These are phyloP conservation scores for sorghum (Sorghum bicolor) DNA, from an alignment of 176 grass and related monocot genomes.

Conservation along the genomic window DNA sequence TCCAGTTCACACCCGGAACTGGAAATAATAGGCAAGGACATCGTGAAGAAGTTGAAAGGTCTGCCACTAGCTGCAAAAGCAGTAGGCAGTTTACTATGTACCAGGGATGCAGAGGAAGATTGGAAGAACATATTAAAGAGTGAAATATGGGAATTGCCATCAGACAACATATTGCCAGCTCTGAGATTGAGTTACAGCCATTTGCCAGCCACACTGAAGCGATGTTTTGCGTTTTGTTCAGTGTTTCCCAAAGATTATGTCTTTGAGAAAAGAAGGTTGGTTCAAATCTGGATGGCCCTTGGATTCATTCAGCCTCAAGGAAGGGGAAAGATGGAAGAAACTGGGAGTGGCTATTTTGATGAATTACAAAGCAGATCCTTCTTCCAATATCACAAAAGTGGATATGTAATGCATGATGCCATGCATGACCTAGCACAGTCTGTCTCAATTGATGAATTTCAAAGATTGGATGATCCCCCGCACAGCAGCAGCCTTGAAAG, in stretches of 20 bases:
- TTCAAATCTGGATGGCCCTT: conserved; percentile 78
- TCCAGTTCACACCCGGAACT: conserved; percentile 43
- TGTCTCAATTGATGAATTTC: conserved; percentile 56
- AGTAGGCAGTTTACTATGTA: conserved; percentile 66
- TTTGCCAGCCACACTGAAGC: conserved; percentile 60
- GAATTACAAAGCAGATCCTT: conserved; percentile 75
- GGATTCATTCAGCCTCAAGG: conserved; percentile 52
- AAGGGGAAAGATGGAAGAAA: conserved; percentile 52
- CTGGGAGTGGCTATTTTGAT: conserved; percentile 63
- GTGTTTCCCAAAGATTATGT: conserved; percentile 78
- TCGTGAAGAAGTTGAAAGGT: conserved; percentile 80
- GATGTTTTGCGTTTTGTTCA: conserved; percentile 78
- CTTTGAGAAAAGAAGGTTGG: conserved; percentile 51
- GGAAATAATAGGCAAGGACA: conserved; percentile 69
- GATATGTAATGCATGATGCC: conserved; percentile 81
- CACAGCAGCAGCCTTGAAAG: conserved; percentile 8
- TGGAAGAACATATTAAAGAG: conserved; percentile 70
- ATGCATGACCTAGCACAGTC: conserved; percentile 78
- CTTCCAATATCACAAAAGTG: conserved; percentile 58
- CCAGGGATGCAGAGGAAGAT: conserved; percentile 43
- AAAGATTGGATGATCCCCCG: conserved; percentile 37
- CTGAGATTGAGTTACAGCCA: conserved; percentile 76
- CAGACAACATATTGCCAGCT: conserved; percentile 75
- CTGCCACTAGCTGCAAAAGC: conserved; percentile 71
- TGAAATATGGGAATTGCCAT: conserved; percentile 72